Conservation (phyloP, 208 protist species). For the Leptomonas pyrrhocoris region DNA sequence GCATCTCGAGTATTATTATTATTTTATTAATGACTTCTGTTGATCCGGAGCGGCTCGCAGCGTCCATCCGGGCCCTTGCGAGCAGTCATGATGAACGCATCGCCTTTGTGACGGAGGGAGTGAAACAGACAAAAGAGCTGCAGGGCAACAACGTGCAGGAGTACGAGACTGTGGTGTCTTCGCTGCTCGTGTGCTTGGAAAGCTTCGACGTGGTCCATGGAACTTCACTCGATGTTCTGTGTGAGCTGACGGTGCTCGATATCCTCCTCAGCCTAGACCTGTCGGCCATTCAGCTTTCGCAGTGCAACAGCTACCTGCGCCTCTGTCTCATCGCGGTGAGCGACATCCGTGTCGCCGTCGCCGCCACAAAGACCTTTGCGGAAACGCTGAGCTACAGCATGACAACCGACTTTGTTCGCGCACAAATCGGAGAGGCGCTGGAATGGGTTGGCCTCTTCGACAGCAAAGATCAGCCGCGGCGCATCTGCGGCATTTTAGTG, state of each 20-base stretch:
- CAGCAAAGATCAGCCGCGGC: constrained; percentile 38
- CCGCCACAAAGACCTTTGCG: constrained; percentile 67
- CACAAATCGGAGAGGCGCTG: constrained; percentile 67
- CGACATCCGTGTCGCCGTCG: constrained; percentile 47
- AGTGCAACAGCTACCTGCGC: constrained; percentile 84
- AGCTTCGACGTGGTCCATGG: constrained; percentile 75
- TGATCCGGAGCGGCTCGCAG: constrained; percentile 43
- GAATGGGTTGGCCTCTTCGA: constrained; percentile 52
- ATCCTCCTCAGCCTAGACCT: constrained; percentile 79
- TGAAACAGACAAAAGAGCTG: constrained; percentile 73
- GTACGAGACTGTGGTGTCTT: constrained; percentile 71
- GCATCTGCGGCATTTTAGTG: constrained; percentile 75
- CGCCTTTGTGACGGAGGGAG: constrained; percentile 57
- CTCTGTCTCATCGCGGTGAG: constrained; percentile 70
- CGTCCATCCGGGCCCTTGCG: constrained; percentile 49
- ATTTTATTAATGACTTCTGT: constrained; percentile 22
- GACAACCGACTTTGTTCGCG: constrained; percentile 73
- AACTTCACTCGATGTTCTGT: constrained; percentile 54
- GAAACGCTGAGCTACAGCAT: constrained; percentile 64
- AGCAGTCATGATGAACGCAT: constrained; percentile 39
- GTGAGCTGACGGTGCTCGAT: constrained; percentile 76
- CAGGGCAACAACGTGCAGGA: constrained; percentile 74
- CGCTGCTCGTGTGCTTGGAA: constrained; percentile 73
- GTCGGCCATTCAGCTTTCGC: constrained; percentile 71
- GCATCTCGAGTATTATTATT: not conserved